Conservation (phyloP, 306 rosid species). For the Vigna radiata region DNA sequence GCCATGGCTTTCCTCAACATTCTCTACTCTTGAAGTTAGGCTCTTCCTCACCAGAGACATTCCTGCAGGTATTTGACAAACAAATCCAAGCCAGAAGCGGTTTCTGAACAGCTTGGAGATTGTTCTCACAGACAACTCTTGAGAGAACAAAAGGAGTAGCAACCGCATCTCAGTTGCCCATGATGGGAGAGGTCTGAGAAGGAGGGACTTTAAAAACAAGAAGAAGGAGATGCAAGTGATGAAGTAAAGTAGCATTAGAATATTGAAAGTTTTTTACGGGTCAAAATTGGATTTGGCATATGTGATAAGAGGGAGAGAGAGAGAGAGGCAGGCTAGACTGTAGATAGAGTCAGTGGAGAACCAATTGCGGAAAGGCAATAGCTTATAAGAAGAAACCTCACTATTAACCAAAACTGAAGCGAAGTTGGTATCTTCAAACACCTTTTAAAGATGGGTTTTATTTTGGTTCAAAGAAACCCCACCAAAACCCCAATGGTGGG, state of each 20-base stretch:
- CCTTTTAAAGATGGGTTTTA: constrained; percentile 49
- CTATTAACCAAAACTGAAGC: constrained; percentile 32
- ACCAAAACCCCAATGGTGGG: constrained; percentile 74
- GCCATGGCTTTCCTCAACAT: constrained; percentile 59
- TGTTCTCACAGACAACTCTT: constrained; percentile 43
- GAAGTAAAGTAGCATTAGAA: constrained; percentile 73
- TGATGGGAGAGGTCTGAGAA: constrained; percentile 59
- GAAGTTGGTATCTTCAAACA: constrained; percentile 49
- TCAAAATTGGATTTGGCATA: constrained; percentile 55
- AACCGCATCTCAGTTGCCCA: constrained; percentile 65
- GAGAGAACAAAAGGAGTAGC: constrained; percentile 54
- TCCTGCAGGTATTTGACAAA: constrained; percentile 45
- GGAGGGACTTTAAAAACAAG: constrained; percentile 62
- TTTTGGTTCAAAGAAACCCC: constrained; percentile 60
- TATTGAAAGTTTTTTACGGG: constrained; percentile 41
- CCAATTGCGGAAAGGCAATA: constrained; percentile 42
- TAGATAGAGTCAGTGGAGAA: constrained; percentile 30
- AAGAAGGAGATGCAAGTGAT: constrained; percentile 68
- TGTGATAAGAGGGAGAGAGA: constrained; percentile 34
- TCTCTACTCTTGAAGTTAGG: constrained; percentile 58
- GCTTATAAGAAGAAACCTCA: constrained; percentile 34
- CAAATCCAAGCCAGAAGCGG: constrained; percentile 42
- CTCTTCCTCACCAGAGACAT: constrained; percentile 60
- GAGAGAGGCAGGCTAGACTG: not conserved
- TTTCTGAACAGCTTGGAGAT: constrained; percentile 41